Evolutionary conservation across 208 protist species (phyloP).

Genomic region (Zelonia costaricensis): DNA sequence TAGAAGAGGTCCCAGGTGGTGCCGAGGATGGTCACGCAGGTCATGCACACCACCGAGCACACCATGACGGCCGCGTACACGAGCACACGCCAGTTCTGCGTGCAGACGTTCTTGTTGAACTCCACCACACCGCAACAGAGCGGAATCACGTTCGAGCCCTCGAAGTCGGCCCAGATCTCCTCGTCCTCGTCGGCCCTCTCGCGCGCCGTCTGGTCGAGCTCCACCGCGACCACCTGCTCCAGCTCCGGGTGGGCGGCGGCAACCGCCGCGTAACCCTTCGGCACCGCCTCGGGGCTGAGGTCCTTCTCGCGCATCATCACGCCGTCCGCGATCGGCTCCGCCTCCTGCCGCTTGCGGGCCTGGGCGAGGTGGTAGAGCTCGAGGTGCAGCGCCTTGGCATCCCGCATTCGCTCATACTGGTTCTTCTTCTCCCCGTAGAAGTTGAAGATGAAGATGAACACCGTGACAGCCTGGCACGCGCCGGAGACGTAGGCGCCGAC

Average conservation of each 20-base stretch:
- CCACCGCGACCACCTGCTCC: neutral
- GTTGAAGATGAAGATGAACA: slow-evolving; percentile 48
- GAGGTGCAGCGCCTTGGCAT: too few relatives aligned
- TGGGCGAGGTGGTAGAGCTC: too few relatives aligned
- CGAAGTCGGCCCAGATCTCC: neutral
- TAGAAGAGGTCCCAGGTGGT: slow-evolving; percentile 23
- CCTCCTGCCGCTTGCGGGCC: too few relatives aligned
- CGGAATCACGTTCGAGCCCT: neutral
- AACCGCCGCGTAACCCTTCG: too few relatives aligned
- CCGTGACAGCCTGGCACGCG: slow-evolving; percentile 37
- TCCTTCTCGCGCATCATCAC: neutral
- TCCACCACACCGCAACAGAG: slow-evolving; percentile 39
- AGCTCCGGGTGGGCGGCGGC: too few relatives aligned
- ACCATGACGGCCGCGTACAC: slow-evolving; percentile 49
- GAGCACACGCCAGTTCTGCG: slow-evolving; percentile 41
- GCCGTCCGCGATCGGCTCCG: slow-evolving; percentile 6
- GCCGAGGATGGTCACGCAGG: slow-evolving; percentile 31
- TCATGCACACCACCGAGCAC: slow-evolving; percentile 31
- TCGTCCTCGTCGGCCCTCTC: neutral
- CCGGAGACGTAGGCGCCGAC: slow-evolving; percentile 41
- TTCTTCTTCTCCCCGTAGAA: slow-evolving; percentile 53
- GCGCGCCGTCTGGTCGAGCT: too few relatives aligned
- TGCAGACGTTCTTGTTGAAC: slow-evolving; percentile 49
- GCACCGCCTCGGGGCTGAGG: neutral
- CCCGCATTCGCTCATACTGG: too few relatives aligned